A percentile compares a stretch with the other conserved stretches of the same genome.
Evolutionary conservation across 306 rosid genomes (phyloP).

Genomic region (Macrotyloma uniflorum): DNA sequence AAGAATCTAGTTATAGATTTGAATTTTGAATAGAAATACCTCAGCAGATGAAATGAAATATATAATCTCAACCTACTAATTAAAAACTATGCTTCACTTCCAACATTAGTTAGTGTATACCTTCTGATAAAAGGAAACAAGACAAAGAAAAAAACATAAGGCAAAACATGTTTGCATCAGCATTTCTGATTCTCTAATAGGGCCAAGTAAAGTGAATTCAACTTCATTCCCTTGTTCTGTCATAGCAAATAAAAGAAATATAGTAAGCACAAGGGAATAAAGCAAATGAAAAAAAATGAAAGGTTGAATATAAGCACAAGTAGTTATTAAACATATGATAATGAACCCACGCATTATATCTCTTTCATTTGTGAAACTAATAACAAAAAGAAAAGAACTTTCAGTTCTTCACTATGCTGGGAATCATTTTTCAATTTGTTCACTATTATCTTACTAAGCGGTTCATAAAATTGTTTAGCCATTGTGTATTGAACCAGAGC

Average conservation of each 20-base stretch:
- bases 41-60: not conserved
- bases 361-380: conserved; percentile 5
- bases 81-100: conserved; percentile 30
- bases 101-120: conserved; percentile 44
- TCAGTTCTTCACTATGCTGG: conserved; percentile 10
- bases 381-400: conserved; percentile 20
- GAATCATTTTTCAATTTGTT: conserved; percentile 31
- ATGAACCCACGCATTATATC: conserved; percentile 37
- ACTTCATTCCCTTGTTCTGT: conserved; percentile 24
- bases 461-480: conserved; percentile 10
- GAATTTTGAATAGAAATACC: conserved; percentile 20
- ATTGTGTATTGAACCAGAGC: conserved; percentile 35
- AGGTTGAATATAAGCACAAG: conserved; percentile 33
- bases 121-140: conserved; percentile 23
- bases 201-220: conserved; percentile 37
- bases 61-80: not conserved
- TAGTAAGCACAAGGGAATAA: conserved; percentile 10
- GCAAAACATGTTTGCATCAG: conserved; percentile 40
- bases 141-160: conserved; percentile 22
- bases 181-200: conserved; percentile 10
- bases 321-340: conserved; percentile 41
- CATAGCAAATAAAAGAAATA: conserved; percentile 6
- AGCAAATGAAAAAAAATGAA: not conserved
- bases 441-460: conserved; percentile 19
- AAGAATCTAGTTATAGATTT: conserved; percentile 5